These are phyloP conservation scores for Pochonia chlamydosporia DNA, from an alignment of 2,329 filamentous ascomycete genomes.

Conservation along the genomic window DNA sequence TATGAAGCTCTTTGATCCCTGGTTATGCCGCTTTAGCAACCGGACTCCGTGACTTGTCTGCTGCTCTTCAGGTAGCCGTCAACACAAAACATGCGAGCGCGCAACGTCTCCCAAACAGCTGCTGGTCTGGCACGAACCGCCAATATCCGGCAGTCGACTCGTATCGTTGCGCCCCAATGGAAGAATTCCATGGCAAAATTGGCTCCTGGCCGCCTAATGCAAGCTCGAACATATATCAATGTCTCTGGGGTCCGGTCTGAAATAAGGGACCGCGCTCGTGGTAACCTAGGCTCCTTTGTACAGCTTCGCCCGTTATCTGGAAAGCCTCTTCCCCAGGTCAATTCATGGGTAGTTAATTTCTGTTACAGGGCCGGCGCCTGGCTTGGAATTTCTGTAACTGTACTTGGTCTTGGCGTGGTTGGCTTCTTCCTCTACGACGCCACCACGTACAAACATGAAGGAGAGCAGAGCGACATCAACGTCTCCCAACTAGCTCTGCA, in stretches of 20 bases:
- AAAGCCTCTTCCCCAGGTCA: constrained; percentile 42
- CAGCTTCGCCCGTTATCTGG: constrained; percentile 37
- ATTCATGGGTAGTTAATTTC: constrained; percentile 48
- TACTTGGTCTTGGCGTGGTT: constrained; percentile 63
- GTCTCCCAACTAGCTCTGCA: constrained; percentile 81
- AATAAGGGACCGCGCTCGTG: neutral
- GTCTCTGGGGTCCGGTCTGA: neutral
- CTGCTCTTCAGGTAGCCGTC: neutral
- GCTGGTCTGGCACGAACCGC: neutral
- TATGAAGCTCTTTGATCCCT: neutral
- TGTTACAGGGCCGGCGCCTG: constrained; percentile 59
- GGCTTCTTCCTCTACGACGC: constrained; percentile 94
- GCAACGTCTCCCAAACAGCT: neutral
- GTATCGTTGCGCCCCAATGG: neutral
- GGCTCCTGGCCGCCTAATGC: neutral
- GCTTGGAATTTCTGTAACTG: constrained; percentile 65
- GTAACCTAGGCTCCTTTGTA: neutral
- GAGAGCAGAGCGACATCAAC: constrained; percentile 63
- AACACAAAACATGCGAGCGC: neutral
- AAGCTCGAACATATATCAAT: neutral
- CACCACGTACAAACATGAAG: constrained; percentile 75
- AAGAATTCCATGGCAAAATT: neutral
- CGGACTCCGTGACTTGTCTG: neutral
- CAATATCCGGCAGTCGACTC: neutral
- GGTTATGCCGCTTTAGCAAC: neutral